phyloP scores from a whole-genome alignment of 176 grass and related monocot species.

The Rhipidocladum racemiflorum region DNA sequence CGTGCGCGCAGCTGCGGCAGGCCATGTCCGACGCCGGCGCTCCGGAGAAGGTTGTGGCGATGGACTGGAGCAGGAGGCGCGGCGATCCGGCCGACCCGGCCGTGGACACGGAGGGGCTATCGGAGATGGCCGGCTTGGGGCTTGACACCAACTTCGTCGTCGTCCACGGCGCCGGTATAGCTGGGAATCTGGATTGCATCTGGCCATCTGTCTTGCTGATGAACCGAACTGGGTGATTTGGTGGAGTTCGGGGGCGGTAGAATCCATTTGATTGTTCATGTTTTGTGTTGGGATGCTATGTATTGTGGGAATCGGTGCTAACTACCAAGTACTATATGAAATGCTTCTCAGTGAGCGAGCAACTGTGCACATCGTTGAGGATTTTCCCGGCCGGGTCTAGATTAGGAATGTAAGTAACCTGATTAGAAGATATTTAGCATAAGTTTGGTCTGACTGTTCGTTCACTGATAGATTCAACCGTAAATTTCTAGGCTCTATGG shows the following conservation, averaged over 20 bases:
- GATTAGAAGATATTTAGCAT: neutral
- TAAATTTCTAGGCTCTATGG: neutral
- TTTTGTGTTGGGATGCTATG: neutral
- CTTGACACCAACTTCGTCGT: slow-evolving; percentile 72
- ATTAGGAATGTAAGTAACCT: neutral
- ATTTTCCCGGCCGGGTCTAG: neutral
- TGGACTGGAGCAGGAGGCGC: slow-evolving; percentile 79
- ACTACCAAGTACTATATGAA: neutral
- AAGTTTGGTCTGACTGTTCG: neutral
- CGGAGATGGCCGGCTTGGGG: slow-evolving; percentile 21
- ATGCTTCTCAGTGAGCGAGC: neutral
- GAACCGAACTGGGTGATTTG: neutral
- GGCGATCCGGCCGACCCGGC: slow-evolving; percentile 41
- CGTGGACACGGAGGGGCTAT: slow-evolving; percentile 37
- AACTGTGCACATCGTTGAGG: neutral
- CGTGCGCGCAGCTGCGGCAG: slow-evolving; percentile 70
- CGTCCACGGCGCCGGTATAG: slow-evolving; percentile 87
- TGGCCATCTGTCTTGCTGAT: neutral
- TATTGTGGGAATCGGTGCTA: neutral
- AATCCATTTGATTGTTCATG: neutral
- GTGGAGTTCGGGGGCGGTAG: neutral
- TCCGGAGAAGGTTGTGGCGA: slow-evolving; percentile 36
- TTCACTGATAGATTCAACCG: neutral
- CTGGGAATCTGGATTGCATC: slow-evolving; percentile 6
- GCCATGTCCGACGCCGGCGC: slow-evolving; percentile 56